phyloP scores from a whole-genome alignment of 2,329 filamentous ascomycete species.

The Fusarium burgessii region DNA sequence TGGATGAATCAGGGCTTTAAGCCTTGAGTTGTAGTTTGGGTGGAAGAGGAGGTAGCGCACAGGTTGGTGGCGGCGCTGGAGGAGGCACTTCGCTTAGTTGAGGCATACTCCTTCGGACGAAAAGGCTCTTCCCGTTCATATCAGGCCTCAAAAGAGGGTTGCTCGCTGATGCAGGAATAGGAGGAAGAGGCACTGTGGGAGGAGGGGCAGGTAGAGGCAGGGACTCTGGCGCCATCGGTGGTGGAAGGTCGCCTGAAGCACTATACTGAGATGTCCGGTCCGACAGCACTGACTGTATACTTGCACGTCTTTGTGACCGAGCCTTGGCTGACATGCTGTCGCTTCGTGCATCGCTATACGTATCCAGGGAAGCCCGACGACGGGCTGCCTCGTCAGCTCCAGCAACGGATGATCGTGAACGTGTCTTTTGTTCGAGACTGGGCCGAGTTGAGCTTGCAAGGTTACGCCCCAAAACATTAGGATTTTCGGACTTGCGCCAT shows the following conservation, averaged over 20 bases:
- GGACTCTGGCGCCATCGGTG: conserved; percentile 40
- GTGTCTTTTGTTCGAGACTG: conserved; percentile 34
- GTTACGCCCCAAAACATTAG: conserved; percentile 21
- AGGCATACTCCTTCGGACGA: conserved; percentile 63
- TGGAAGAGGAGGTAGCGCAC: conserved; percentile 67
- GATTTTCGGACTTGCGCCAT: conserved; percentile 46
- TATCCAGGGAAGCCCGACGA: conserved; percentile 52
- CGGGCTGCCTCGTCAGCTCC: conserved; percentile 37
- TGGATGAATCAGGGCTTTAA: conserved; percentile 13
- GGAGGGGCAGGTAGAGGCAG: conserved; percentile 47
- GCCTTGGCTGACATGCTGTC: conserved; percentile 37
- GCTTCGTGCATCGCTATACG: conserved; percentile 41
- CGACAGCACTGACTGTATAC: conserved; percentile 47
- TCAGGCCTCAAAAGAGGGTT: conserved; percentile 40
- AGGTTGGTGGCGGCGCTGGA: conserved; percentile 65
- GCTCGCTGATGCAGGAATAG: conserved; percentile 47
- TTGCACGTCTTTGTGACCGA: conserved; percentile 46
- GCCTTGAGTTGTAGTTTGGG: conserved; percentile 38
- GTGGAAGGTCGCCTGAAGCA: conserved; percentile 41
- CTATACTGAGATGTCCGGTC: conserved; percentile 43
- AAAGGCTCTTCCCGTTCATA: conserved; percentile 38
- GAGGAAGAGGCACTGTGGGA: conserved; percentile 49
- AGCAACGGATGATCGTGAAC: conserved; percentile 37
- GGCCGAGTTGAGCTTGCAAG: conserved; percentile 27
- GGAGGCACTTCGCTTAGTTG: conserved; percentile 64